Conservation (phyloP, 345 rosid species). For the Gossypium rotundifolium region DNA sequence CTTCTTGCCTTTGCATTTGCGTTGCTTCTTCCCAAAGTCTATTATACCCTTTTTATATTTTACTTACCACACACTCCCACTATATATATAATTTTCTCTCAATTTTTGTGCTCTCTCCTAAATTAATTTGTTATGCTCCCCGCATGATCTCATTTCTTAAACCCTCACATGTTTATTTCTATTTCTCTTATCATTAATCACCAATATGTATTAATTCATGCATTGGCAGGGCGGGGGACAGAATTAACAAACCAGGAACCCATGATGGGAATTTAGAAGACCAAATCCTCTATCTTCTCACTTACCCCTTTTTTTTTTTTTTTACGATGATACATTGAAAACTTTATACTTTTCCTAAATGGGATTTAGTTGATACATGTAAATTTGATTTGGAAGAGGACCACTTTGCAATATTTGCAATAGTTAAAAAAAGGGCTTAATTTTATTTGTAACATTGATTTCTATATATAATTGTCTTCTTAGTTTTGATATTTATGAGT, state of each 20-base stretch:
- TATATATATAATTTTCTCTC: too few species aligned
- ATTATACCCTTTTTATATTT: too few species aligned
- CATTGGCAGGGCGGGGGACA: not conserved
- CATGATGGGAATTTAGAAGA: not conserved
- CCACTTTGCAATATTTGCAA: not conserved
- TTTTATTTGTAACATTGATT: not conserved
- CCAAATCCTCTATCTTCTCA: not conserved
- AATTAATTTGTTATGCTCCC: too few species aligned
- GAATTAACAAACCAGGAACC: not conserved
- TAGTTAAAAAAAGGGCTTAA: not conserved
- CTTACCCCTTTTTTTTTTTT: too few species aligned
- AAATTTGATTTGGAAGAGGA: too few species aligned
- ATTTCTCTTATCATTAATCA: too few species aligned
- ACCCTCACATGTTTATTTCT: too few species aligned
- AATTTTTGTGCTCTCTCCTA: too few species aligned
- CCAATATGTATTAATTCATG: too few species aligned
- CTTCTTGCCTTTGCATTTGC: not conserved
- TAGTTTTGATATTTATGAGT: not conserved
- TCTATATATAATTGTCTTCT: not conserved
- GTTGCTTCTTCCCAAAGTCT: constrained; percentile 6
- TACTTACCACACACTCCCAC: too few species aligned
- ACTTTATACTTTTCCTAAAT: not conserved
- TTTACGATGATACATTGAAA: not conserved
- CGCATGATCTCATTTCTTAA: too few species aligned
- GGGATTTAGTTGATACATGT: too few species aligned